Percentiles rank a stretch among this genome's conserved stretches.
These are phyloP conservation scores for Carpinus viminea DNA, from an alignment of 306 rosid genomes.

Conservation along the genomic window DNA sequence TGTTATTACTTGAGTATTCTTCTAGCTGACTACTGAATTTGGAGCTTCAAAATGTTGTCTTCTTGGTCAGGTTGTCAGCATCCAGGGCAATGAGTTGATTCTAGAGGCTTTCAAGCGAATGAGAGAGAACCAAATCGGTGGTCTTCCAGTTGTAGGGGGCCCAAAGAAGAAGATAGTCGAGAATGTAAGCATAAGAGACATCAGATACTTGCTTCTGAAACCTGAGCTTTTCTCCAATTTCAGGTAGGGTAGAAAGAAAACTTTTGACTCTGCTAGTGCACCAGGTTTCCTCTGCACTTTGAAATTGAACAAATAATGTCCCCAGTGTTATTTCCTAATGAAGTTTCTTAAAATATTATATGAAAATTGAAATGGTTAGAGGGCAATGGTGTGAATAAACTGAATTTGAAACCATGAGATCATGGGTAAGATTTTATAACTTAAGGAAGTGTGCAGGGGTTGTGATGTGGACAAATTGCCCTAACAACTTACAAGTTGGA, in stretches of 20 bases:
- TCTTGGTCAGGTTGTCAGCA: conserved; percentile 58
- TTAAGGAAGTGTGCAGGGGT: background rate
- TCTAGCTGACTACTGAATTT: conserved; percentile 9
- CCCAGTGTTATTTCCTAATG: no score
- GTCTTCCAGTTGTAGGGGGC: conserved; percentile 79
- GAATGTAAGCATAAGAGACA: conserved; percentile 69
- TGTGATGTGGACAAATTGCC: background rate
- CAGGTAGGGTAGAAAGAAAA: conserved; percentile 44
- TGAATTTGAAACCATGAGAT: no score
- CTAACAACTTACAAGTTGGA: no score
- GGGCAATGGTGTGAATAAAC: no score
- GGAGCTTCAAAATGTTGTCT: conserved; percentile 23
- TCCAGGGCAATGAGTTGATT: conserved; percentile 60
- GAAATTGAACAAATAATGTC: background rate
- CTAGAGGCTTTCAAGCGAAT: conserved; percentile 93
- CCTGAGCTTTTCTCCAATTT: conserved; percentile 85
- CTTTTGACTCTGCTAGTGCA: conserved; percentile 18
- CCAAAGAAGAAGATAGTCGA: conserved; percentile 70
- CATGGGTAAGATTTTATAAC: background rate
- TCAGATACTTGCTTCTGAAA: conserved; percentile 66
- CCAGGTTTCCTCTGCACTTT: background rate
- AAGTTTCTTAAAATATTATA: no score
- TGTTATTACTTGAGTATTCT: background rate
- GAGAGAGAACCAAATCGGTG: conserved; percentile 76
- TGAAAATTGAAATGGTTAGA: no score